Percentiles rank a stretch among this genome's conserved stretches.
These are phyloP conservation scores for Claviceps lovelessii DNA, from an alignment of 2,329 filamentous ascomycete genomes.

Conservation along the genomic window DNA sequence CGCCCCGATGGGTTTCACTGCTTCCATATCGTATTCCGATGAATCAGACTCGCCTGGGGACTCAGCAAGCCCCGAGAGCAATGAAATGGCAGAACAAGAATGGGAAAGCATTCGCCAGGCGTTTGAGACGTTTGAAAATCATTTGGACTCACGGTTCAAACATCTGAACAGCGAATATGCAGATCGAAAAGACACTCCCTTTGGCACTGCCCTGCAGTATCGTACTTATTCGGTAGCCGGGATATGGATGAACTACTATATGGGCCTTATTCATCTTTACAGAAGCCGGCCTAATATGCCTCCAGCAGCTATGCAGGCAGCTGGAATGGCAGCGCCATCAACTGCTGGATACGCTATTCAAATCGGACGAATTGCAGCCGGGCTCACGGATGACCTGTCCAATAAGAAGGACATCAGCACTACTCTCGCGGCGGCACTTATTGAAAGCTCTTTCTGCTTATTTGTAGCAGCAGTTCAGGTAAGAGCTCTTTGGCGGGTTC, in stretches of 20 bases:
- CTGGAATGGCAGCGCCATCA: conserved; percentile 57
- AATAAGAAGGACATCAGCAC: conserved; percentile 52
- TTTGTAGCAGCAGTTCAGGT: conserved; percentile 77
- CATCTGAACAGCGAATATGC: conserved; percentile 55
- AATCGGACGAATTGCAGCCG: conserved; percentile 69
- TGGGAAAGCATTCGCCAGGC: conserved; percentile 63
- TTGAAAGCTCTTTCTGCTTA: conserved; percentile 66
- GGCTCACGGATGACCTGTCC: conserved; percentile 44
- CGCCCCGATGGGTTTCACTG: conserved; percentile 40
- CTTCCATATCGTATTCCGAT: conserved; percentile 30
- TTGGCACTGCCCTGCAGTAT: conserved; percentile 69
- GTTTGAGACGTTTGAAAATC: conserved; percentile 50
- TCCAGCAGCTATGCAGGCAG: conserved; percentile 75
- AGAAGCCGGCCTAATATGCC: conserved; percentile 82
- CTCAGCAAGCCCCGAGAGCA: conserved; percentile 47
- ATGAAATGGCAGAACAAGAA: conserved; percentile 57
- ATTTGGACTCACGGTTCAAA: conserved; percentile 62
- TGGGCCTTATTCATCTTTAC: conserved; percentile 69
- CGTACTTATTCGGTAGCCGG: conserved; percentile 76
- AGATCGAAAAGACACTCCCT: conserved; percentile 52
- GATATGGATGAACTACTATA: conserved; percentile 78
- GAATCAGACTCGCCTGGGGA: conserved; percentile 33
- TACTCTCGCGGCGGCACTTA: conserved; percentile 63
- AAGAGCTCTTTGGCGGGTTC: conserved; percentile 5
- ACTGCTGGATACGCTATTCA: conserved; percentile 58